phyloP scores from a whole-genome alignment of 2,329 filamentous ascomycete genomes.

The Penicillium sp. region DNA sequence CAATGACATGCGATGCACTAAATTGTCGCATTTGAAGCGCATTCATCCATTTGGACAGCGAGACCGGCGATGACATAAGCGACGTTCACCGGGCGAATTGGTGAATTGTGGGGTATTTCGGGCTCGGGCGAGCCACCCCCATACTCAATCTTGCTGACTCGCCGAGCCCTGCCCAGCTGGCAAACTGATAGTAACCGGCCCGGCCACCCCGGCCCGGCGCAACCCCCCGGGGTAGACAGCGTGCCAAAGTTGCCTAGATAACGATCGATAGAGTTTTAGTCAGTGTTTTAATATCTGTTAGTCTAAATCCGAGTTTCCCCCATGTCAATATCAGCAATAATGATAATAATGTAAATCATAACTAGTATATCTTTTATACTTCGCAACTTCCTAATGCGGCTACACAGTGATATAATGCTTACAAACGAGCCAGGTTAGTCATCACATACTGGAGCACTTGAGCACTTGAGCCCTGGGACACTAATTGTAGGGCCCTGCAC shows the following conservation, averaged over 20 bases:
- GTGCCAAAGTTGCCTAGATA: not conserved
- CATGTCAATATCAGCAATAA: not conserved
- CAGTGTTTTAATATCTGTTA: not conserved
- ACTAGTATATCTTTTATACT: no score
- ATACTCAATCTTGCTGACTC: not conserved
- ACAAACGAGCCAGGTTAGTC: not conserved
- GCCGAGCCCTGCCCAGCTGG: not conserved
- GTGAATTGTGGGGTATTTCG: conserved; percentile 2
- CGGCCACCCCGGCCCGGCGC: conserved; percentile 10
- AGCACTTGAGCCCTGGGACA: no score
- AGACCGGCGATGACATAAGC: conserved; percentile 4
- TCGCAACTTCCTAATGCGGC: no score
- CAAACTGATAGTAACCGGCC: not conserved
- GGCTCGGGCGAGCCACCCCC: not conserved
- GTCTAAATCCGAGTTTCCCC: conserved; percentile 2
- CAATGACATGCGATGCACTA: not conserved
- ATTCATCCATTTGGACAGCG: not conserved
- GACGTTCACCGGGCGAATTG: not conserved
- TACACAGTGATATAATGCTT: no score
- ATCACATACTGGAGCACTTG: not conserved
- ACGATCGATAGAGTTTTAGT: conserved; percentile 1
- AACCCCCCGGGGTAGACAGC: not conserved
- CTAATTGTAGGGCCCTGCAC: no score
- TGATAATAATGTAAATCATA: no score
- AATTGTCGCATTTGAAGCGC: not conserved